A percentile compares a stretch with the other conserved stretches of the same genome.
These are phyloP conservation scores for Fusarium burgessii DNA, from an alignment of 2,329 filamentous ascomycete genomes.

Conservation along the genomic window DNA sequence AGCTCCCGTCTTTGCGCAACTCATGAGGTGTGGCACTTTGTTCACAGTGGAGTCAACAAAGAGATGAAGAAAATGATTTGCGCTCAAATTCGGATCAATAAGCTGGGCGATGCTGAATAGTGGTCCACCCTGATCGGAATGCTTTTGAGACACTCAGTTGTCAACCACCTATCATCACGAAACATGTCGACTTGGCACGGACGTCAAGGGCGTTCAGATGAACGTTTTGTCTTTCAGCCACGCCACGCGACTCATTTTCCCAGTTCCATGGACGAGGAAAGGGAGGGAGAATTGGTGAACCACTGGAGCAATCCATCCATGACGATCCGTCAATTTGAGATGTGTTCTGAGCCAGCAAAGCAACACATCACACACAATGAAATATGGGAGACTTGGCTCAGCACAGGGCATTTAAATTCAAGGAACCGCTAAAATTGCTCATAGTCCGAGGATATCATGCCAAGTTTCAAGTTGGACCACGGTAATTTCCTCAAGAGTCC, in stretches of 20 bases:
- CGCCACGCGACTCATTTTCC: slow-evolving; percentile 24
- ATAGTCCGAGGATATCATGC: slow-evolving; percentile 11
- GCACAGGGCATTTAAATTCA: not conserved
- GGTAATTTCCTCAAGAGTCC: slow-evolving; percentile 27
- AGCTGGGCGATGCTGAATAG: slow-evolving; percentile 12
- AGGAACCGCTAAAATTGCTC: slow-evolving; percentile 2
- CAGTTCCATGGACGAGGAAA: slow-evolving; percentile 25
- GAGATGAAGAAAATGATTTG: slow-evolving; percentile 29
- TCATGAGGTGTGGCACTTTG: slow-evolving; percentile 15
- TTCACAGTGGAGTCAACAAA: slow-evolving; percentile 17
- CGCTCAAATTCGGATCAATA: slow-evolving; percentile 23
- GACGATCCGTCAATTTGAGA: not conserved
- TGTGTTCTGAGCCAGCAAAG: not conserved
- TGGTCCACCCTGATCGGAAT: not conserved
- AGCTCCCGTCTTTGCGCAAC: slow-evolving; percentile 13
- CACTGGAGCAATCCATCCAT: slow-evolving; percentile 3
- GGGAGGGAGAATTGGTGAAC: slow-evolving; percentile 13
- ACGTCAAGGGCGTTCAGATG: not conserved
- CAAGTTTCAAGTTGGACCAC: slow-evolving; percentile 35
- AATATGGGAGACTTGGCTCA: not conserved
- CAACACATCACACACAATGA: not conserved
- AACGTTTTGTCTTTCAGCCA: slow-evolving; percentile 29
- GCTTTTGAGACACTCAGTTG: slow-evolving; percentile 19
- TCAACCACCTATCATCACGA: slow-evolving; percentile 2
- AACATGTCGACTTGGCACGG: slow-evolving; percentile 8